A percentile compares a stretch with the other conserved stretches of the same genome.
These are phyloP conservation scores for Trichoderma sp. DNA, from an alignment of 2,329 filamentous ascomycete species.

Conservation along the genomic window DNA sequence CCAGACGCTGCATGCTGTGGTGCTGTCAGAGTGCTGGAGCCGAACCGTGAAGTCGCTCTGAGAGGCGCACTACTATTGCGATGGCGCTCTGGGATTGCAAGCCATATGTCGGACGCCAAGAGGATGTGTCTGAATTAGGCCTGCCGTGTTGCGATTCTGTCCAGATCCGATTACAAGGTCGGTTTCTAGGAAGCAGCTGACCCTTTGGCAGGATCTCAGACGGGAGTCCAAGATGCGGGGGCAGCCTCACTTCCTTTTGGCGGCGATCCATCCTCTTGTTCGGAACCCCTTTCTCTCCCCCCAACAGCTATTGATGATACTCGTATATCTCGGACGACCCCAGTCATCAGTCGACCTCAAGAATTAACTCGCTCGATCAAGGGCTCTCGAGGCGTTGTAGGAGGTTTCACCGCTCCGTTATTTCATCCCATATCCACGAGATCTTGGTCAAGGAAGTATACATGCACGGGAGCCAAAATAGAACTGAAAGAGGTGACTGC, in stretches of 20 bases:
- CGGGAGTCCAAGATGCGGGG: slow-evolving; percentile 1
- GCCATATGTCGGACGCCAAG: slow-evolving; percentile 3
- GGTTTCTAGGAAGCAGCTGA: not conserved
- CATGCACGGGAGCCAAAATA: not conserved
- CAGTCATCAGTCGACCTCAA: not conserved
- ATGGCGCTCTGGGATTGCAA: slow-evolving; percentile 7
- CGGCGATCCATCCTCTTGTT: slow-evolving; percentile 5
- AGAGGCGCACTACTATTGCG: slow-evolving; percentile 7
- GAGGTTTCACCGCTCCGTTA: not conserved
- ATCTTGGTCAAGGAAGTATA: not conserved
- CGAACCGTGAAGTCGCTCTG: not conserved
- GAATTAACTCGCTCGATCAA: not conserved
- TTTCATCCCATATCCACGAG: slow-evolving; percentile 8
- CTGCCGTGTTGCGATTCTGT: slow-evolving; percentile 1
- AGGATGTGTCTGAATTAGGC: slow-evolving; percentile 9
- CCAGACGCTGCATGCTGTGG: not conserved
- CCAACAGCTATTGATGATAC: not conserved
- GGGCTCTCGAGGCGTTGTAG: not conserved
- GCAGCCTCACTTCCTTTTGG: slow-evolving; percentile 2
- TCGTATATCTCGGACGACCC: not conserved
- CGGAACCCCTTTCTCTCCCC: not conserved
- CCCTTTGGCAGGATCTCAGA: not conserved
- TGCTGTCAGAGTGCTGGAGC: slow-evolving; percentile 1
- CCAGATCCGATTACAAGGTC: slow-evolving; percentile 4
- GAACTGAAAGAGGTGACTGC: not conserved